Percentiles rank a stretch among this genome's conserved stretches.
Evolutionary conservation across 352 stramenopile species (phyloP).

Genomic region (Phytophthora idaei): DNA sequence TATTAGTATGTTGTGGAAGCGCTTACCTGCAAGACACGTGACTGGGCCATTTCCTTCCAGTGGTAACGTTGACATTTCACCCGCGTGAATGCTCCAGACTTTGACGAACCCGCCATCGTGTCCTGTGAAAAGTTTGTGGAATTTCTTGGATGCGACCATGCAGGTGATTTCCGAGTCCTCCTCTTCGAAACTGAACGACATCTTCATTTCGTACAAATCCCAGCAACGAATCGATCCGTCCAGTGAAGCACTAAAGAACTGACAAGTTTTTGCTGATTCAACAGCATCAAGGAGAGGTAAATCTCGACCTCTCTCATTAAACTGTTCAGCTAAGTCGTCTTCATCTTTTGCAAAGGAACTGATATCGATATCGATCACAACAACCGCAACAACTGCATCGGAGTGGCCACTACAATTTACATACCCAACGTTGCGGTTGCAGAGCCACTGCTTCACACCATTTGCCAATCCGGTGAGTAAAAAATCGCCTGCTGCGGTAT

Average conservation of each 20-base stretch:
- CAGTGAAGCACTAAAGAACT: slow-evolving; percentile 71
- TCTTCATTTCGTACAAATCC: slow-evolving; percentile 73
- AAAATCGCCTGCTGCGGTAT: slow-evolving; percentile 33
- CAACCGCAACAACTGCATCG: slow-evolving; percentile 54
- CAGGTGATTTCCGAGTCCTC: slow-evolving; percentile 66
- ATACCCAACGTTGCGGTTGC: slow-evolving; percentile 70
- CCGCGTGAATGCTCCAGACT: slow-evolving; percentile 68
- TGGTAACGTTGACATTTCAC: slow-evolving; percentile 41
- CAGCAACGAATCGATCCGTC: slow-evolving; percentile 81
- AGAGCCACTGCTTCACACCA: slow-evolving; percentile 64
- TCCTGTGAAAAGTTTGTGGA: slow-evolving; percentile 63
- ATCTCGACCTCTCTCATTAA: neutral
- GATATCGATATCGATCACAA: slow-evolving; percentile 36
- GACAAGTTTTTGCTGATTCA: slow-evolving; percentile 28
- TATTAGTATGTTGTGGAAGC: neutral
- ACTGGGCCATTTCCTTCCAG: slow-evolving; percentile 43
- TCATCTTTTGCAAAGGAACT: slow-evolving; percentile 25
- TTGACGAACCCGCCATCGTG: slow-evolving; percentile 64
- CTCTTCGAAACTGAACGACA: slow-evolving; percentile 70
- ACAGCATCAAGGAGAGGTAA: neutral
- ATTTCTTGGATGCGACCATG: slow-evolving; percentile 55
- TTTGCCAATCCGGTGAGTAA: slow-evolving; percentile 48
- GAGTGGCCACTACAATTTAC: slow-evolving; percentile 55
- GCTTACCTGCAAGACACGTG: slow-evolving; percentile 58
- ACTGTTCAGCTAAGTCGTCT: neutral